These are phyloP conservation scores for Lentinula guzmanii DNA, from an alignment of 768 basidiomycete species.

Conservation along the genomic window DNA sequence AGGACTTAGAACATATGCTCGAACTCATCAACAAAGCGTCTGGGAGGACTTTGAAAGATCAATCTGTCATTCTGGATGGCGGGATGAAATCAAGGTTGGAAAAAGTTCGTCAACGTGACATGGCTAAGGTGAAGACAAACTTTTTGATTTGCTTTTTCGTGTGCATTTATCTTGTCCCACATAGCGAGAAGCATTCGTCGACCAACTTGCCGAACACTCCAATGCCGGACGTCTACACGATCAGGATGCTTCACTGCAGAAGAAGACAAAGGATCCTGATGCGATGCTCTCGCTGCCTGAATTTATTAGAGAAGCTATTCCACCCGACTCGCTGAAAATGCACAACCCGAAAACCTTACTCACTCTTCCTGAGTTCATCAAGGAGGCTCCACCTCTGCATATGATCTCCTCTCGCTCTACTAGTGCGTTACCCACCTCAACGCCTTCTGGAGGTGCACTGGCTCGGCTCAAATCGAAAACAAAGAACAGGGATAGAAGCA, in stretches of 20 bases:
- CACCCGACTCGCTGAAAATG: conserved; percentile 23
- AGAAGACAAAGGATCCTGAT: conserved; percentile 39
- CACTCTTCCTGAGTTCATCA: conserved; percentile 55
- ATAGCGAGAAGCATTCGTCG: conserved; percentile 72
- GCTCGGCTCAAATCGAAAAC: conserved; percentile 21
- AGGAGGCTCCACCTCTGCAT: conserved; percentile 34
- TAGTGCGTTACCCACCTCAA: not conserved
- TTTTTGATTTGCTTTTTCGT: not conserved
- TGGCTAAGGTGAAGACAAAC: conserved; percentile 48
- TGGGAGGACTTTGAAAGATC: conserved; percentile 58
- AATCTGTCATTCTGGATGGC: conserved; percentile 63
- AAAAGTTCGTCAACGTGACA: conserved; percentile 50
- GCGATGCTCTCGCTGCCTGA: conserved; percentile 53
- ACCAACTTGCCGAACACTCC: conserved; percentile 66
- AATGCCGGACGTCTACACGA: conserved; percentile 66
- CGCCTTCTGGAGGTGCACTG: conserved; percentile 7
- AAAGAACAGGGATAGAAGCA: conserved; percentile 39
- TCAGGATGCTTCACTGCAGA: conserved; percentile 67
- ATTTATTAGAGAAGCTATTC: conserved; percentile 54
- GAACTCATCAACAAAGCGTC: conserved; percentile 69
- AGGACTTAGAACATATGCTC: conserved; percentile 67
- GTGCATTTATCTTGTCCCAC: not conserved
- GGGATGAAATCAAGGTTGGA: conserved; percentile 51
- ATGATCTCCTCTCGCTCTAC: conserved; percentile 9
- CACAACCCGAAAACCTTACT: conserved; percentile 43